Base-by-base conservation (phyloP, 2,329 filamentous ascomycete species). In the Thielaviopsis musarum region DNA sequence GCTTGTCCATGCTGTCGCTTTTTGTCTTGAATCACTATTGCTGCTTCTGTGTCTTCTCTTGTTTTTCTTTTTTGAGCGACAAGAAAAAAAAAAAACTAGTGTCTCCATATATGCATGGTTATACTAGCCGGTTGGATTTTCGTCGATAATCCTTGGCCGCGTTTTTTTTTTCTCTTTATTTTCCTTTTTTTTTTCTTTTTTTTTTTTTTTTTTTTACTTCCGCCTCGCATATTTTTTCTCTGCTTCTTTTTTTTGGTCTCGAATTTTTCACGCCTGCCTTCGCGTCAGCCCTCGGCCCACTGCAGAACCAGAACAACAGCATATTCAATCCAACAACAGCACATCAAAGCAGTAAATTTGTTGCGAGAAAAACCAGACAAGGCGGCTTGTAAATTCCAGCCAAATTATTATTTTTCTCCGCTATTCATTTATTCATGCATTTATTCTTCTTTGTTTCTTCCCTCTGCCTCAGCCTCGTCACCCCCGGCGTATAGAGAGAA, bases 251-350 rank as follows among this genome's bases (percentile, higher is more conserved):
- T 28, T 49, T 58, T 45, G 38, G 38, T 45, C 38, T 45, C 15
- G 38, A 45, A 45, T 17, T 58, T 58, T 58, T 24, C 56, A 58
- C 56, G 49, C 26, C 56, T 30, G 15, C 56, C 56, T n/a, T 58
- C 56, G 56, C 56, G 56, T 58, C 56, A 58, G 51, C 56, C 51
- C 56, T 58, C 56, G 56, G 56, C 56, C 56, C 56, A 58, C 56
- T 58, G 56, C 56, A 58, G 56, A 45, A 41, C 51, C 56, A 58
- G 52, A 48, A 34, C 30, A 34, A 34, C 30, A 34, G 30, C 30
- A 34, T 34, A 34, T 34, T 28, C 30, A 34, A 34, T 34, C 30
- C 30, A 34, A 34, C 38, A 45, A 45, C 38, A 45, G 38, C 38
- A 45, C 17, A 45, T 45, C 17, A 15, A 45, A 45, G 38, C 38